Evolutionary conservation across 1,139 yeast species (phyloP), one percentile per base, ranked within the genome.

Genomic region (Suhomyces bribrorum): DNA sequence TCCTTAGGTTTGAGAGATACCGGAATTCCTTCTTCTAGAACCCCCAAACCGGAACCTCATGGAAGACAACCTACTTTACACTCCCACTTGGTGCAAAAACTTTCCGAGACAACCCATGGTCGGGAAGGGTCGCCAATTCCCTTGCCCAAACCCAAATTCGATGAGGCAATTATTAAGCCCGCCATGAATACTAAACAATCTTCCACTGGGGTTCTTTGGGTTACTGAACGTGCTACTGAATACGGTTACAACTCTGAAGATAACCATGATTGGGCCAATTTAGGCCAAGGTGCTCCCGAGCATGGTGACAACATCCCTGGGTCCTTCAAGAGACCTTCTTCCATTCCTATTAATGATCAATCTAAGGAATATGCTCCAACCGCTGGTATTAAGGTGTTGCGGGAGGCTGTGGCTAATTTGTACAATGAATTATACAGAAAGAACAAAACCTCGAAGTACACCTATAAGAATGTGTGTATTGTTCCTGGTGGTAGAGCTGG

Each of bases 401-500:
- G 86, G 52, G 76, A 76, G 47, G 83, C 86, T 0, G 83, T 81
- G 37, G 86, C 86, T 5, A 64, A 78, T 45, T 65, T 74, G 45
- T 81, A 81, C 63, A 81, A 81, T 51, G 79, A 66, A 31, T 71
- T 78, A 17, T 80, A 79, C 57, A 72, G 86, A 51, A 53, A 66
- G 41, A 71, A 68, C 36, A 72, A 69, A 53, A 49, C 57, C 15
- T 75, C 82, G 25, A 74, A 80, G 57, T 81, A 81, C 54, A 77
- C 85, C 14, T 77, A 77, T 62, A 81, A 79, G 53, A 80, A 80
- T 50, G 85, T 81, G 16, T 79, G 84, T 57, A 71, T 81, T 48
- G 85, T 81, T 2, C 86, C 86, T 7, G 86, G 86, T 23, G 86
- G 86, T 3, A 69, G 86, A 53, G 84, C 85, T 14, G 86, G 86